These are phyloP conservation scores for Exutisphaerella laricina DNA, from an alignment of 2,329 filamentous ascomycete genomes.

Conservation along the genomic window DNA sequence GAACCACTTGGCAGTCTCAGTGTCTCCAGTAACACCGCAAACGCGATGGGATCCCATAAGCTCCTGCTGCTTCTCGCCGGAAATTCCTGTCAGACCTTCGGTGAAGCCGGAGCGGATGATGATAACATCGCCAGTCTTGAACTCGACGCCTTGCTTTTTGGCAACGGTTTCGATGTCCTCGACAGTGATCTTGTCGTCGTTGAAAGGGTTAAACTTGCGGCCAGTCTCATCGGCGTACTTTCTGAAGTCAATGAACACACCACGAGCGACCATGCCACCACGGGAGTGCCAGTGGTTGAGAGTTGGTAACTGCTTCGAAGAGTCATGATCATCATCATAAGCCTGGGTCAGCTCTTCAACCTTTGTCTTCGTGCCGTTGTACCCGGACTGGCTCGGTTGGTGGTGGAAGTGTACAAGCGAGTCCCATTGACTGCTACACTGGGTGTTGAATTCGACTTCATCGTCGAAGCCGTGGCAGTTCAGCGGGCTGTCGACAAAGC, in stretches of 20 bases:
- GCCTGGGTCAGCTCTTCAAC: slow-evolving; percentile 26
- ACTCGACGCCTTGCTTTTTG: slow-evolving; percentile 39
- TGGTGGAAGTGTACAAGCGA: slow-evolving; percentile 40
- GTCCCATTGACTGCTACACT: slow-evolving; percentile 45
- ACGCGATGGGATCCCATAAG: slow-evolving; percentile 37
- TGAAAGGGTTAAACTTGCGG: slow-evolving; percentile 53
- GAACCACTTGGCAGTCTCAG: slow-evolving; percentile 50
- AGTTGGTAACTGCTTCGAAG: slow-evolving; percentile 28
- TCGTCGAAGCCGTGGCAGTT: slow-evolving; percentile 39
- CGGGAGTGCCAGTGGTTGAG: slow-evolving; percentile 46
- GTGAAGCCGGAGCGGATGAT: slow-evolving; percentile 52
- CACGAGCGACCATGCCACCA: slow-evolving; percentile 51
- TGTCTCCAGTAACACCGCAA: slow-evolving; percentile 43
- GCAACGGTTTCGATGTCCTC: slow-evolving; percentile 42
- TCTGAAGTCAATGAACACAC: slow-evolving; percentile 54
- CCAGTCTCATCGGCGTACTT: slow-evolving; percentile 53
- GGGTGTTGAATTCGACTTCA: slow-evolving; percentile 45
- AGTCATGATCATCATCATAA: slow-evolving; percentile 27
- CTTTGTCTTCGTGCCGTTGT: slow-evolving; percentile 45
- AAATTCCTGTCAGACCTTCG: slow-evolving; percentile 38
- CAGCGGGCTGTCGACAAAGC: slow-evolving; percentile 34
- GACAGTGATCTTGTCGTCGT: slow-evolving; percentile 41
- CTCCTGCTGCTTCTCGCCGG: slow-evolving; percentile 35
- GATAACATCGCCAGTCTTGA: slow-evolving; percentile 51
- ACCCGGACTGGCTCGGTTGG: slow-evolving; percentile 40